These are phyloP conservation scores for Lotus japonicus DNA, from an alignment of 306 rosid species.

Conservation along the genomic window DNA sequence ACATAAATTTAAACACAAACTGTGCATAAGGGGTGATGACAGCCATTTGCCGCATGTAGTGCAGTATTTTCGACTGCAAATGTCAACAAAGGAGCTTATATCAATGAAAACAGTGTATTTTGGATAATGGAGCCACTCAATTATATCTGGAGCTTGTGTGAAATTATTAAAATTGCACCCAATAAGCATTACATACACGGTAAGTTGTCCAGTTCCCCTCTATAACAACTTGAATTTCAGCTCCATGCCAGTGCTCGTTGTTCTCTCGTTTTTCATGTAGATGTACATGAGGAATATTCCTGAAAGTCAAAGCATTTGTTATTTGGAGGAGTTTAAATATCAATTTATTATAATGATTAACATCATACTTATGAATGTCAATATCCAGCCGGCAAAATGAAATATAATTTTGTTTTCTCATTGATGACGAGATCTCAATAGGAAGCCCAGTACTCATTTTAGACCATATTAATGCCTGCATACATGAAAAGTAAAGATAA, in stretches of 20 bases:
- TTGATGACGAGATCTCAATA: slow-evolving; percentile 80
- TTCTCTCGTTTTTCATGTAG: slow-evolving; percentile 70
- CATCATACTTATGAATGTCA: slow-evolving; percentile 79
- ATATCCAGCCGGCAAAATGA: slow-evolving; percentile 93
- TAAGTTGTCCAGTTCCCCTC: slow-evolving; percentile 99
- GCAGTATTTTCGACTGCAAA: slow-evolving; percentile 88
- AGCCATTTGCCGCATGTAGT: slow-evolving; percentile 91
- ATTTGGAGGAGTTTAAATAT: slow-evolving; percentile 19
- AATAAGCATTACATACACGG: slow-evolving; percentile 49
- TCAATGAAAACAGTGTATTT: slow-evolving; percentile 1
- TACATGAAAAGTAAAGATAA: slow-evolving; percentile 2
- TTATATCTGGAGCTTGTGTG: slow-evolving; percentile 4
- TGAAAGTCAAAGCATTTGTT: slow-evolving; percentile 28
- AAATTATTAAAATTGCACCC: slow-evolving; percentile 3
- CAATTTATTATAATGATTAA: slow-evolving; percentile 1
- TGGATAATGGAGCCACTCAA: slow-evolving; percentile 4
- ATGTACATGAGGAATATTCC: slow-evolving; percentile 94
- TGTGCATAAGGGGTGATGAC: slow-evolving; percentile 46
- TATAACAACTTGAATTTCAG: slow-evolving; percentile 96
- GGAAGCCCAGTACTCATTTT: slow-evolving; percentile 99
- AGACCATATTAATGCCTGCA: slow-evolving; percentile 97
- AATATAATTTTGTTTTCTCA: slow-evolving; percentile 64
- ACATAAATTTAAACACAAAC: slow-evolving; percentile 73
- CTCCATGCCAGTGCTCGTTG: slow-evolving; percentile 76
- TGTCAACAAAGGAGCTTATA: slow-evolving; percentile 23